Conservation (phyloP, 805 yeast genomes). For the Candida quercuum region DNA sequence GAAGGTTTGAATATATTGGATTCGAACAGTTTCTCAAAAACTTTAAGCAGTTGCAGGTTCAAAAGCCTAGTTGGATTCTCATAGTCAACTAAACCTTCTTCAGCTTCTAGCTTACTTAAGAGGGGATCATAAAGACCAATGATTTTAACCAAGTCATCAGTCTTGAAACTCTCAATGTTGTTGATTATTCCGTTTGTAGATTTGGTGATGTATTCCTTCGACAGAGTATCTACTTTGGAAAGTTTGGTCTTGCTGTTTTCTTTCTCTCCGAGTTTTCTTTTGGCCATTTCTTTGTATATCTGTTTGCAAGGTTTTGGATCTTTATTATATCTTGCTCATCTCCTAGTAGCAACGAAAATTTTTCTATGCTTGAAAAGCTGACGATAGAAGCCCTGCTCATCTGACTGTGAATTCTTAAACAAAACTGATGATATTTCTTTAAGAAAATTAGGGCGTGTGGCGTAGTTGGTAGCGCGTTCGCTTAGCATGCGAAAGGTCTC, state of each 20-base stretch:
- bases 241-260: slow-evolving; percentile 3
- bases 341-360: slow-evolving; percentile 1
- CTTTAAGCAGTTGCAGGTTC: slow-evolving; percentile 16
- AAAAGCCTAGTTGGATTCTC: slow-evolving; percentile 18
- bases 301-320: too few species aligned
- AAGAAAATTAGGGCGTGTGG: slow-evolving; percentile 56
- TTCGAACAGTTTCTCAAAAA: slow-evolving; percentile 20
- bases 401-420: too few species aligned
- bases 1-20: slow-evolving; percentile 7
- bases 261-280: neutral
- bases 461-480: slow-evolving; percentile 82
- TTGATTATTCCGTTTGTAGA: slow-evolving; percentile 7
- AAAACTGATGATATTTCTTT: too few species aligned
- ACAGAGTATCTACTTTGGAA: slow-evolving; percentile 4
- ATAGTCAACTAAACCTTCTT: slow-evolving; percentile 13
- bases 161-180: slow-evolving; percentile 5
- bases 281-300: too few species aligned
- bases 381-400: too few species aligned
- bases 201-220: slow-evolving; percentile 12
- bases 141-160: slow-evolving; percentile 3
- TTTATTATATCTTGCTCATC: too few species aligned
- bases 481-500: slow-evolving; percentile 78
- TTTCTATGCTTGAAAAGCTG: too few species aligned
- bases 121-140: slow-evolving; percentile 18
- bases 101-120: slow-evolving; percentile 14